Evolutionary conservation across 148 eudicot species (phyloP).

Genomic region (Spergularia marina): DNA sequence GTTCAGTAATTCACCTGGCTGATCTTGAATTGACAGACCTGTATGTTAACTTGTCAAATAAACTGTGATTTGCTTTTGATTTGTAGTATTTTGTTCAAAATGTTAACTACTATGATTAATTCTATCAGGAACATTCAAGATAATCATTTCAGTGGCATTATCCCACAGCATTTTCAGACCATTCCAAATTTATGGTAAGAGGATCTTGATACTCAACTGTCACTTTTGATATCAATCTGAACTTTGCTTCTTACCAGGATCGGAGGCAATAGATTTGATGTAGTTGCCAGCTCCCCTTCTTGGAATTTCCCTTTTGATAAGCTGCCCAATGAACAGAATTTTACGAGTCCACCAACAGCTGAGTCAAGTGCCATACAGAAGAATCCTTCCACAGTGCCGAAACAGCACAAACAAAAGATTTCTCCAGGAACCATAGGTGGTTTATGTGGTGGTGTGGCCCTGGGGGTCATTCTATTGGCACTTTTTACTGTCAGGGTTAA

Average conservation of each 20-base stretch:
- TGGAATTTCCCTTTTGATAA: slow-evolving; percentile 70
- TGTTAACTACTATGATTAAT: slow-evolving; percentile 11
- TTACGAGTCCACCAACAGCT: slow-evolving; percentile 61
- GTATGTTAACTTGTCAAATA: slow-evolving; percentile 52
- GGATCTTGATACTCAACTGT: neutral
- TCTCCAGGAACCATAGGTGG: slow-evolving; percentile 47
- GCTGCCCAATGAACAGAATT: slow-evolving; percentile 45
- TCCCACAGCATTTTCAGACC: slow-evolving; percentile 67
- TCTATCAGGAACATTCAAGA: slow-evolving; percentile 76
- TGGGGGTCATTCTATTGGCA: slow-evolving; percentile 48
- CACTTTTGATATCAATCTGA: neutral
- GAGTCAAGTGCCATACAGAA: slow-evolving; percentile 66
- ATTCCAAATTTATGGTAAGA: slow-evolving; percentile 74
- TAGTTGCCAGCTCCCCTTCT: slow-evolving; percentile 45
- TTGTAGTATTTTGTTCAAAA: slow-evolving; percentile 8
- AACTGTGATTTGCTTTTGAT: slow-evolving; percentile 15
- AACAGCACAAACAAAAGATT: slow-evolving; percentile 39
- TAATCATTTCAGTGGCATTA: slow-evolving; percentile 86
- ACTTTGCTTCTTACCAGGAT: slow-evolving; percentile 44
- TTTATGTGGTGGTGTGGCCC: slow-evolving; percentile 49
- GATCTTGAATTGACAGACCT: slow-evolving; percentile 63
- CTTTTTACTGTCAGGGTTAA: slow-evolving; percentile 34
- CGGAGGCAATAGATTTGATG: slow-evolving; percentile 64
- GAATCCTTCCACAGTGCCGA: slow-evolving; percentile 38
- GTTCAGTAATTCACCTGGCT: slow-evolving; percentile 76